Conservation (phyloP, 2,329 filamentous ascomycete genomes). For the Didymosphaeria variabile region DNA sequence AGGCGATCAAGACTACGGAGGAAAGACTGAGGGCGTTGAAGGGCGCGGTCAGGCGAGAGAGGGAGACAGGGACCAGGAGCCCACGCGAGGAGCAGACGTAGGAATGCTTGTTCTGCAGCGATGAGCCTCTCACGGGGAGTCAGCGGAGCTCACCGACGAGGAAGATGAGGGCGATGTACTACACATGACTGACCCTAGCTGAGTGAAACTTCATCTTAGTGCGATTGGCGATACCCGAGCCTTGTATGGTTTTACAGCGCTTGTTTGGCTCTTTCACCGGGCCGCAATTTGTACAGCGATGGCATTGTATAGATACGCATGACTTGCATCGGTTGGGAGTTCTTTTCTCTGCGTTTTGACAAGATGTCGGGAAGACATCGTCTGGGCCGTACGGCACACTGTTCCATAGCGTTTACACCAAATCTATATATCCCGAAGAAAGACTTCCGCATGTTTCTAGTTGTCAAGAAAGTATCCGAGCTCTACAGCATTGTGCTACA, state of each 20-base stretch:
- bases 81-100: constrained; percentile 28
- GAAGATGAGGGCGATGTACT: neutral
- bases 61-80: constrained; percentile 31
- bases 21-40: constrained; percentile 82
- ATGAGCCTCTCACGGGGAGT: neutral
- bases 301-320: constrained; percentile 2
- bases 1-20: constrained; percentile 86
- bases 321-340: constrained; percentile 3
- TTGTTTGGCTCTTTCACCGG: neutral
- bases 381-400: neutral
- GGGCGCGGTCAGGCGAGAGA: constrained; percentile 64
- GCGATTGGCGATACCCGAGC: constrained; percentile 8
- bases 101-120: neutral
- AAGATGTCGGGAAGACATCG: neutral
- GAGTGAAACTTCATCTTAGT: neutral
- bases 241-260: neutral
- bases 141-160: neutral
- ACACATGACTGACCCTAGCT: too few relatives aligned
- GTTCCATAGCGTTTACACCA: neutral
- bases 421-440: neutral
- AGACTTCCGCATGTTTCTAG: neutral
- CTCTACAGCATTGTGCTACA: too few relatives aligned
- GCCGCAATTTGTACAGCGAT: neutral
- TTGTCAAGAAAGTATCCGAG: neutral
- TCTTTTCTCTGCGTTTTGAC: neutral